A percentile compares a stretch with the other conserved stretches of the same genome.
phyloP scores from a whole-genome alignment of 2,329 filamentous ascomycete species.

The Penicillium psychrosexuale region DNA sequence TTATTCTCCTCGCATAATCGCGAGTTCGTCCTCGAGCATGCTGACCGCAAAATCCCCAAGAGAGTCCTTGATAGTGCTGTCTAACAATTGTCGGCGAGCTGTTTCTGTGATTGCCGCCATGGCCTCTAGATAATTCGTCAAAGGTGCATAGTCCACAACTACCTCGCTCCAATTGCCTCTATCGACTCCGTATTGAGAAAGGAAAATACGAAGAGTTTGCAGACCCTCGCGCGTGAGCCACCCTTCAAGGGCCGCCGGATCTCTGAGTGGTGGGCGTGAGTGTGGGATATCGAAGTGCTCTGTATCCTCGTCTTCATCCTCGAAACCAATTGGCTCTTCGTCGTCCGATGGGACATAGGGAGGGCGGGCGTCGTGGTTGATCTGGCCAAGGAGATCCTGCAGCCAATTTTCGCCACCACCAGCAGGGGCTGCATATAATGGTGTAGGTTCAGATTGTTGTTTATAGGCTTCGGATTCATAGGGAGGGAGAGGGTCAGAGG shows the following conservation, averaged over 20 bases:
- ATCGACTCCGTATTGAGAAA: conserved; percentile 41
- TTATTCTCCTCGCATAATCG: conserved; percentile 28
- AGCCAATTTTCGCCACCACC: conserved; percentile 36
- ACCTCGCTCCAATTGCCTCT: conserved; percentile 41
- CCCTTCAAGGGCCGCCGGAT: conserved; percentile 31
- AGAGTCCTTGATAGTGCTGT: conserved; percentile 31
- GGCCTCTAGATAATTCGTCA: conserved; percentile 38
- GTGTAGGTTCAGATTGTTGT: conserved; percentile 35
- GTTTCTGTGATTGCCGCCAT: conserved; percentile 28
- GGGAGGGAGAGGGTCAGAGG: conserved; percentile 81
- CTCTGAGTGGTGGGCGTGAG: conserved; percentile 23
- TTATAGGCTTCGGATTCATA: conserved; percentile 44
- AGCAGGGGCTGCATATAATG: conserved; percentile 34
- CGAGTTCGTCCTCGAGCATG: conserved; percentile 39
- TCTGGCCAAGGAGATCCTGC: conserved; percentile 35
- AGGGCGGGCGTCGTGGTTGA: conserved; percentile 20
- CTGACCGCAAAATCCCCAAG: conserved; percentile 37
- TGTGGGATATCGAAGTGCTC: conserved; percentile 11
- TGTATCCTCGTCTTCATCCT: conserved; percentile 11
- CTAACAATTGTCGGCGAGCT: conserved; percentile 28
- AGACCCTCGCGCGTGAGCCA: conserved; percentile 37
- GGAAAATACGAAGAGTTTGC: conserved; percentile 34
- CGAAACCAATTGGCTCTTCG: conserved; percentile 12
- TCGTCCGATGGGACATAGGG: conserved; percentile 16
- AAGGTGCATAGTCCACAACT: conserved; percentile 33